A percentile compares a stretch with the other conserved stretches of the same genome.
phyloP scores from a whole-genome alignment of 768 basidiomycete species.

The Tulasnella sp. region DNA sequence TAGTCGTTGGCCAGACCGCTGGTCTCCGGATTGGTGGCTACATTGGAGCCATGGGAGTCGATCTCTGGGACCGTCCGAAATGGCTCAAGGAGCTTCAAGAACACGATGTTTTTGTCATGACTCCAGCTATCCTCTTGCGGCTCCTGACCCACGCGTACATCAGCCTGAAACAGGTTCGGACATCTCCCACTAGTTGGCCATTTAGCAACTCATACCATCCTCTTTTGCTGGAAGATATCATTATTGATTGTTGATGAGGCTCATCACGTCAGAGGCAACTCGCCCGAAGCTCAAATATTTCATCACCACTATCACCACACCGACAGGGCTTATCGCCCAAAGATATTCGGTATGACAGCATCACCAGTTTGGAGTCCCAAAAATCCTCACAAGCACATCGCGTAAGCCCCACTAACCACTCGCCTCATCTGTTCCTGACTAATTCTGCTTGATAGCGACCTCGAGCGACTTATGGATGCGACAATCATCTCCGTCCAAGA shows the following conservation, averaged over 20 bases:
- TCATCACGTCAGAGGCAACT: conserved; percentile 39
- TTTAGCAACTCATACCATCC: neutral
- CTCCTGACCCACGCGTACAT: conserved; percentile 77
- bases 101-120: conserved; percentile 80
- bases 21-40: conserved; percentile 63
- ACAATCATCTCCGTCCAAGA: conserved; percentile 71
- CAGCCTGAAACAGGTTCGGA: conserved; percentile 55
- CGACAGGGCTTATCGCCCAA: conserved; percentile 52
- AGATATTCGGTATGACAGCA: conserved; percentile 91
- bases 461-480: conserved; percentile 69
- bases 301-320: conserved; percentile 47
- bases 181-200: neutral
- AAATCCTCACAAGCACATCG: conserved; percentile 59
- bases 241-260: conserved; percentile 57
- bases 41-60: conserved; percentile 49
- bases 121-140: conserved; percentile 81
- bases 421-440: neutral
- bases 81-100: conserved; percentile 50
- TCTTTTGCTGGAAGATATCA: conserved; percentile 43
- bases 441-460: conserved; percentile 32
- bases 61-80: conserved; percentile 20
- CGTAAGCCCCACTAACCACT: conserved; percentile 23
- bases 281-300: conserved; percentile 56
- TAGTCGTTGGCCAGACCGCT: conserved; percentile 37
- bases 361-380: conserved; percentile 81